phyloP scores from a whole-genome alignment of 768 basidiomycete species.

The Strobilomyces dryophilus region DNA sequence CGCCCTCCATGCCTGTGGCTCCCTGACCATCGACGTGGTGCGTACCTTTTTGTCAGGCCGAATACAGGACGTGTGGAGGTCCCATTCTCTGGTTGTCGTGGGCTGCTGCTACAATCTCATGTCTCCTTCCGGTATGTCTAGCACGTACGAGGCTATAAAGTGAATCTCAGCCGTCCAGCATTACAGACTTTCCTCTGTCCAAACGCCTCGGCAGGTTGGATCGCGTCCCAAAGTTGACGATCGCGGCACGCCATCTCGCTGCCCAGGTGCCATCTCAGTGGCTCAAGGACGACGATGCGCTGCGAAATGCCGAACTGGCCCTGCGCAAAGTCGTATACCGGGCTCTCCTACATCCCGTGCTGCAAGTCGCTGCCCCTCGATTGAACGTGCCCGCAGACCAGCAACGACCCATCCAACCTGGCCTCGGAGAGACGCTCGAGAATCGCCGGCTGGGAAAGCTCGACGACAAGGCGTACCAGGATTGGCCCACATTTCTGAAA shows the following conservation, averaged over 20 bases:
- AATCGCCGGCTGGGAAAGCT: slow-evolving; percentile 51
- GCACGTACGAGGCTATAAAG: background rate
- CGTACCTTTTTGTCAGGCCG: slow-evolving; percentile 44
- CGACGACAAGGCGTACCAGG: slow-evolving; percentile 44
- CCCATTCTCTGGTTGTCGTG: slow-evolving; percentile 54
- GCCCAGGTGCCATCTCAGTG: slow-evolving; percentile 67
- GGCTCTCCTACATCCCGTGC: slow-evolving; percentile 47
- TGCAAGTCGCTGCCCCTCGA: slow-evolving; percentile 11
- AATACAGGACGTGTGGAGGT: slow-evolving; percentile 38
- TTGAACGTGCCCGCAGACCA: background rate
- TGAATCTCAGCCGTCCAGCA: slow-evolving; percentile 1
- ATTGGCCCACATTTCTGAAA: slow-evolving; percentile 48
- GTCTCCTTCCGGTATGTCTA: slow-evolving; percentile 40
- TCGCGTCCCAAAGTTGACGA: slow-evolving; percentile 21
- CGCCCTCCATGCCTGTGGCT: slow-evolving; percentile 74
- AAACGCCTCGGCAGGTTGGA: slow-evolving; percentile 16
- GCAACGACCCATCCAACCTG: slow-evolving; percentile 12
- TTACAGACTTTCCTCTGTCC: slow-evolving; percentile 56
- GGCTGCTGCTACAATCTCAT: slow-evolving; percentile 82
- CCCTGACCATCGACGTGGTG: slow-evolving; percentile 63
- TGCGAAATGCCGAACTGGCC: slow-evolving; percentile 42
- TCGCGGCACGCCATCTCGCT: slow-evolving; percentile 60
- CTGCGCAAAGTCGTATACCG: slow-evolving; percentile 70
- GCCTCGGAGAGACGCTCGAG: slow-evolving; percentile 37
- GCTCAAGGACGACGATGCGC: slow-evolving; percentile 36